Conservation (phyloP, 441 rosid species). For the Adansonia rubrostipa region DNA sequence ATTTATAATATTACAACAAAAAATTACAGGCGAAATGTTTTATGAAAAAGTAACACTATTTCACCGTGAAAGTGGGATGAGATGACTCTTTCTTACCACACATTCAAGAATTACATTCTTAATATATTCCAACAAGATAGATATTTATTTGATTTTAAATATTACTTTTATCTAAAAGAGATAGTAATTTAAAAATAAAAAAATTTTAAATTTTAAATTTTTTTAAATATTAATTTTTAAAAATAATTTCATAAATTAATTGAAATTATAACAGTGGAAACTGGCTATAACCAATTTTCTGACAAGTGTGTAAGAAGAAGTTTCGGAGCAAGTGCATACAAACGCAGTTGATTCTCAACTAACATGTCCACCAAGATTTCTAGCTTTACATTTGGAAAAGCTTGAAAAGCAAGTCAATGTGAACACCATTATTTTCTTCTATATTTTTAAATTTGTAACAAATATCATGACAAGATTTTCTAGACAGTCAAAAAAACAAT, state of each 20-base stretch:
- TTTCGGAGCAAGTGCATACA: neutral
- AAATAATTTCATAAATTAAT: no score
- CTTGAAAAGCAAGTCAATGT: slow-evolving; percentile 11
- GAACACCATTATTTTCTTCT: slow-evolving; percentile 1
- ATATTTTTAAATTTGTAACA: neutral
- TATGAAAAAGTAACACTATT: neutral
- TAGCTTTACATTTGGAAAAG: neutral
- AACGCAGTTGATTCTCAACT: neutral
- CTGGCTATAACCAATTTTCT: neutral
- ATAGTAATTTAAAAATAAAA: no score
- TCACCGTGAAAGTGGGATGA: slow-evolving; percentile 25
- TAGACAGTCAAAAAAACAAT: no score
- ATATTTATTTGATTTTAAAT: neutral
- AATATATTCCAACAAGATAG: neutral
- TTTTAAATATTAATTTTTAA: no score
- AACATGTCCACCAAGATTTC: neutral
- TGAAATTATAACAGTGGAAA: neutral
- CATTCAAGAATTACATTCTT: neutral
- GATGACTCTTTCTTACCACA: slow-evolving; percentile 5
- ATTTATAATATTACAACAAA: no score
- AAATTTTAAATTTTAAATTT: no score
- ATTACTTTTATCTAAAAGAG: no score
- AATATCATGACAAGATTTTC: neutral
- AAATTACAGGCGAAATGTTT: no score
- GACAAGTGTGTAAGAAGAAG: slow-evolving; percentile 16